A percentile compares a stretch with the other conserved stretches of the same genome.
Conservation (phyloP, 768 basidiomycete genomes). For the Botryobasidium botryosum region DNA sequence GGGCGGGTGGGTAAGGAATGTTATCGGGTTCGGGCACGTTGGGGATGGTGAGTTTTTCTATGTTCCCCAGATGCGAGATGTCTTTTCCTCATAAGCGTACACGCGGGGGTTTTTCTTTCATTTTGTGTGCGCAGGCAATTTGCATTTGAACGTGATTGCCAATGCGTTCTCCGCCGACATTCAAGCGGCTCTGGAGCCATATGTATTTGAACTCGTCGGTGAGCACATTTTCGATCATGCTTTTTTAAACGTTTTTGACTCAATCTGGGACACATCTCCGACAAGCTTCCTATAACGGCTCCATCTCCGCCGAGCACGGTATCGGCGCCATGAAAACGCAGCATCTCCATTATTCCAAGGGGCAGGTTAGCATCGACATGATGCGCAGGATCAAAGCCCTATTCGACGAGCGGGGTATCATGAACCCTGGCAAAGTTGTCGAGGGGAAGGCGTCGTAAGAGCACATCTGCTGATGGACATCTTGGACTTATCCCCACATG, state of each 20-base stretch:
- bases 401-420: conserved; percentile 81
- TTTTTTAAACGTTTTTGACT: conserved; percentile 6
- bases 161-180: conserved; percentile 68
- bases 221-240: conserved; percentile 1
- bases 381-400: conserved; percentile 83
- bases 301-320: conserved; percentile 94
- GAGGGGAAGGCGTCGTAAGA: no score
- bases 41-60: conserved; percentile 59
- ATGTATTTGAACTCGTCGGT: conserved; percentile 78
- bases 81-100: background rate
- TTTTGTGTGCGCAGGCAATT: conserved; percentile 43
- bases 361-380: conserved; percentile 54
- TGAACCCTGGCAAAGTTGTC: conserved; percentile 83
- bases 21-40: conserved; percentile 90
- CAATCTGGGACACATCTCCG: background rate
- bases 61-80: background rate
- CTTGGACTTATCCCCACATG: no score
- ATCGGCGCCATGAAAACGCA: conserved; percentile 92
- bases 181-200: conserved; percentile 80
- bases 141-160: conserved; percentile 86
- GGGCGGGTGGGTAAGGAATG: conserved; percentile 43
- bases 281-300: conserved; percentile 46
- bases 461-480: no score
- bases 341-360: conserved; percentile 79
- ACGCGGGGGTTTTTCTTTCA: background rate